Base-by-base conservation (phyloP, 2,329 filamentous ascomycete species). In the Epichloe sylvatica region DNA sequence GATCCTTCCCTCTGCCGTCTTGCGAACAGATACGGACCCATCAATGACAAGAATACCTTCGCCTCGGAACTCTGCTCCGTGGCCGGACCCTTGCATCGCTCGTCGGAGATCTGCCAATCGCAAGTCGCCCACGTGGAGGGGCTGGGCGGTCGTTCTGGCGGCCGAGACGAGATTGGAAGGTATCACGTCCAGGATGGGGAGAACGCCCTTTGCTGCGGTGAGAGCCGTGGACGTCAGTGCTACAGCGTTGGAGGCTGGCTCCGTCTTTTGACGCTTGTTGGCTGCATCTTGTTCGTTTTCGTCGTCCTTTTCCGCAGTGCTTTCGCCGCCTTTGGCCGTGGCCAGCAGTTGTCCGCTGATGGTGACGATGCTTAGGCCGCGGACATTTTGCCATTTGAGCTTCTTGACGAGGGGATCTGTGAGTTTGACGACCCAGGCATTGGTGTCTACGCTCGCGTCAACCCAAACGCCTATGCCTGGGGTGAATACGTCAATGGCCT, bases 401-500 rank as follows among this genome's bases (percentile, higher is more conserved):
- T 84, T 84, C 66, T 87, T 87, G 52, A 94, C 85, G 19, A 98
- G 78, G 42, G 78, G 72, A 57, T 91, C 86, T 45, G 87, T 89
- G 17, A 98, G 76, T 66, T 90, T 94, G 52, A 98, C 86, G 23
- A 86, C 83, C 92, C 94, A 98, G 4, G 92, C 90, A 63, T 97
- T 96, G 5, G 91, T 97, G 63, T 98, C 92, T 40, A 97, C 91
- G 60, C 90, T 96, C 12, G 91, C 92, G 64, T 98, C 83, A 40
- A 98, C 76, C 13, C 75, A 71, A 35, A 76, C 72, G 23, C 89
- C 89, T n/a, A 86, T 72, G 9, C 70, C 66, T 1, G 92, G 92
- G 0, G 87, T 89, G 62, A 91, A 91, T 5, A 98, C 86, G 54
- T 90, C 82, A 36, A 80, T 75, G 17, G 72, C 69, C 43, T 69